phyloP scores from a whole-genome alignment of 306 rosid genomes.

The Amphicarpaea edgeworthii region DNA sequence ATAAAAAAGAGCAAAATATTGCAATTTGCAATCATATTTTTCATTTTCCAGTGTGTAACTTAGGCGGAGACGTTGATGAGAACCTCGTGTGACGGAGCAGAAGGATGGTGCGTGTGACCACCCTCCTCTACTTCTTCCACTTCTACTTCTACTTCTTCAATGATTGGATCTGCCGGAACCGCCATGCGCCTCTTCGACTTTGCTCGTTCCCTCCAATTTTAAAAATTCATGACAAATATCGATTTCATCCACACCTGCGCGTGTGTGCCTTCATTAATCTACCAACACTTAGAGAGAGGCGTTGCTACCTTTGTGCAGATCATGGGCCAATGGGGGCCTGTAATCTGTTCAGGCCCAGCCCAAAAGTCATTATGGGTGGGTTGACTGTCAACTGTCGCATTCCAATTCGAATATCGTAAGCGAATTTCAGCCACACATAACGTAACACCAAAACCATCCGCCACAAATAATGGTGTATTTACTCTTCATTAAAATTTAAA shows the following conservation, averaged over 20 bases:
- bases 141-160: slow-evolving; percentile 43
- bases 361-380: too few relatives aligned
- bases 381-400: background rate
- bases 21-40: slow-evolving; percentile 27
- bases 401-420: background rate
- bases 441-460: background rate
- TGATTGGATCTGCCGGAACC: slow-evolving; percentile 45
- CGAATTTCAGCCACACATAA: background rate
- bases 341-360: background rate
- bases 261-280: background rate
- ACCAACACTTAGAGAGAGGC: background rate
- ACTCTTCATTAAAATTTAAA: background rate
- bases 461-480: background rate
- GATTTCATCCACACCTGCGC: background rate
- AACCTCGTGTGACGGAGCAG: slow-evolving; percentile 80
- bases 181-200: slow-evolving; percentile 49
- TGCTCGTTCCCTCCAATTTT: slow-evolving; percentile 48
- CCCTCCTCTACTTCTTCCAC: slow-evolving; percentile 40
- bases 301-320: background rate
- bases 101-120: slow-evolving; percentile 69
- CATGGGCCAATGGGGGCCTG: slow-evolving; percentile 22
- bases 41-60: background rate
- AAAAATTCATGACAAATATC: slow-evolving; percentile 5
- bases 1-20: background rate
- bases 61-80: background rate